Base-by-base conservation (phyloP, 1,139 yeast species). In the Magnusiomyces suaveolens region DNA sequence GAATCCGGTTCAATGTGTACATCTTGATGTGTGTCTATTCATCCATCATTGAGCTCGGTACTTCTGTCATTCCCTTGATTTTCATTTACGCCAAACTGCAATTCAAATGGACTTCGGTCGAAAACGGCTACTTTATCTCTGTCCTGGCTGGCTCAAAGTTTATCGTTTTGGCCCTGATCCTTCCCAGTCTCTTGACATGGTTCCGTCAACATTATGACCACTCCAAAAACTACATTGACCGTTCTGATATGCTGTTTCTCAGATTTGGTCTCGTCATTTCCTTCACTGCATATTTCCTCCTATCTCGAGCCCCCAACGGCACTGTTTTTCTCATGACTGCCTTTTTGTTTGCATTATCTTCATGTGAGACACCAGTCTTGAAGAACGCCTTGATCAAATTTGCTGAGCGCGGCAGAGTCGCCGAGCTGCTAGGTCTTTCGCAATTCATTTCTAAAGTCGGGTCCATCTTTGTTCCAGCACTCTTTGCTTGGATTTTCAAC, bases 61-160 rank as follows among this genome's bases (percentile, higher is more conserved):
- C 68, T 16, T 72, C 75, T 1, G 55, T 69, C 29, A 76, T 77
- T 10, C 77, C 79, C 24, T 69, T 83, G 0, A 59, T 78, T 20
- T 66, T 84, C 1, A 69, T 87, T 36, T 86, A 80, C 62, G 79
- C 84, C 0, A 79, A 84, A 33, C 81, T 75, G 63, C 66, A 64
- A 46, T 86, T 81, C 66, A 62, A 74, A 24, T 84, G 94, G 87
- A 70, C 71, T 1, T 75, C 87, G 23, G 76, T 72, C 2, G 77
- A 78, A 51, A 69, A 84, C 36, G 89, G 92, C 4, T 75, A 77
- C 57, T 75, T 80, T 56, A 67, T 87, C 56, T 80, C 90, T 0
- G 57, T 77, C 0, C 61, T 77, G 1, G 84, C 87, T 50, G 59
- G 79, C 1, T 67, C 79, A 2, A 69, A 77, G 53, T 73, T 80